A percentile compares a stretch with the other conserved stretches of the same genome.
These are phyloP conservation scores for Metschnikowia similis DNA, from an alignment of 805 yeast species.

Conservation along the genomic window DNA sequence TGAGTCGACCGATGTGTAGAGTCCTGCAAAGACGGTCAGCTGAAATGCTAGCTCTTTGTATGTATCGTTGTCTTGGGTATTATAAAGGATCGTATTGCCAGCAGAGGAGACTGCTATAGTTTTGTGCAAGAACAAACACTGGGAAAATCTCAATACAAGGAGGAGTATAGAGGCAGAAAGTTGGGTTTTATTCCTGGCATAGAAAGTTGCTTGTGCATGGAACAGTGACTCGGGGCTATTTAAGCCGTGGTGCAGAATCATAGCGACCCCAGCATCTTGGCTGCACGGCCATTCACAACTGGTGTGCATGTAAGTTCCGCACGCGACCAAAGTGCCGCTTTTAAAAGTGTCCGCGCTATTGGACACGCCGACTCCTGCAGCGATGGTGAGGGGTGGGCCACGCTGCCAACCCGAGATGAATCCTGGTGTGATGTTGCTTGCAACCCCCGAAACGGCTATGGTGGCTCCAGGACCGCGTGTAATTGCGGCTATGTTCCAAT, in stretches of 20 bases:
- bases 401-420: not conserved
- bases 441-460: not conserved
- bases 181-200: not conserved
- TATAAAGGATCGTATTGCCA: not conserved
- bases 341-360: not conserved
- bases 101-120: not conserved
- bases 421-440: not conserved
- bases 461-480: not conserved
- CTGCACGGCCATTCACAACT: not conserved
- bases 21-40: too few species aligned
- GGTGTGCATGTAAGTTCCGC: not conserved
- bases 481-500: not conserved
- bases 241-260: not conserved
- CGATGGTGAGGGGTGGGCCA: not conserved
- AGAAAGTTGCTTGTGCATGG: not conserved
- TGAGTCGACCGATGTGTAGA: too few species aligned
- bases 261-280: not conserved
- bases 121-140: not conserved
- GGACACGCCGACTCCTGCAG: not conserved
- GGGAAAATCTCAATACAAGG: not conserved
- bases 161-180: not conserved
- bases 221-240: not conserved
- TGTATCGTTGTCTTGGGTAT: not conserved
- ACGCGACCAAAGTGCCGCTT: not conserved
- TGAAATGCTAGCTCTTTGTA: too few species aligned